phyloP scores from a whole-genome alignment of 2,329 filamentous ascomycete species.

The Ascosphaera apis region DNA sequence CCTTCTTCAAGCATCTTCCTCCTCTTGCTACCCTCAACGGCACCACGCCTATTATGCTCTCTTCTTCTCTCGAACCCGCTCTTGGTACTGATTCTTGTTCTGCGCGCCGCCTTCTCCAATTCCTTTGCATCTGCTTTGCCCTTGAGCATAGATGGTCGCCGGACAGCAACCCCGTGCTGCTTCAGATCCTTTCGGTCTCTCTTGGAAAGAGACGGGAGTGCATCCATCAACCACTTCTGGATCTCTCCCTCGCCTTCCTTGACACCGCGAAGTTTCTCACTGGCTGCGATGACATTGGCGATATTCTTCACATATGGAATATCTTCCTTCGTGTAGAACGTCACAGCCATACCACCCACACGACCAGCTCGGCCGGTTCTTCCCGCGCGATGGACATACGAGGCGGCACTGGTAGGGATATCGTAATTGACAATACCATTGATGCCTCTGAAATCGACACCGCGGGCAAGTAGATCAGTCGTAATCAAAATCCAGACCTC shows the following conservation, averaged over 20 bases:
- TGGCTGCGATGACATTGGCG: slow-evolving; percentile 72
- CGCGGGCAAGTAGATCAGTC: slow-evolving; percentile 75
- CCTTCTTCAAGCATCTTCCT: slow-evolving; percentile 9
- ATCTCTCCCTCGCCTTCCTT: slow-evolving; percentile 34
- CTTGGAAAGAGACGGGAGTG: slow-evolving; percentile 64
- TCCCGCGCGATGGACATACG: slow-evolving; percentile 83
- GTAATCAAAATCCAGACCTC: slow-evolving; percentile 95
- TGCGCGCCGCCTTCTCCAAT: slow-evolving; percentile 18
- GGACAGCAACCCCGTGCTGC: slow-evolving; percentile 54
- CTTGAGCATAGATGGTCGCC: slow-evolving; percentile 24
- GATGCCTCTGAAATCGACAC: slow-evolving; percentile 83
- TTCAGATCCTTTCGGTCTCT: slow-evolving; percentile 64
- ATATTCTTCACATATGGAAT: slow-evolving; percentile 75
- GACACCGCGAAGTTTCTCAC: slow-evolving; percentile 42
- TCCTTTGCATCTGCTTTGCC: slow-evolving; percentile 19
- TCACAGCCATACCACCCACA: slow-evolving; percentile 71
- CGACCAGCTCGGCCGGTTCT: slow-evolving; percentile 75
- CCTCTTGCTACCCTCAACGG: slow-evolving; percentile 19
- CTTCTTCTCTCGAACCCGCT: slow-evolving; percentile 25
- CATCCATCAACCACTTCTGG: slow-evolving; percentile 70
- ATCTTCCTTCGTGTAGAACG: slow-evolving; percentile 88
- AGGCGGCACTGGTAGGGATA: slow-evolving; percentile 70
- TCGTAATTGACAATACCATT: slow-evolving; percentile 97
- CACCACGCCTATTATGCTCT: slow-evolving; percentile 24
- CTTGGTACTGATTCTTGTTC: slow-evolving; percentile 47